These are phyloP conservation scores for Alternaria gansuensis DNA, from an alignment of 2,329 filamentous ascomycete species.

Conservation along the genomic window DNA sequence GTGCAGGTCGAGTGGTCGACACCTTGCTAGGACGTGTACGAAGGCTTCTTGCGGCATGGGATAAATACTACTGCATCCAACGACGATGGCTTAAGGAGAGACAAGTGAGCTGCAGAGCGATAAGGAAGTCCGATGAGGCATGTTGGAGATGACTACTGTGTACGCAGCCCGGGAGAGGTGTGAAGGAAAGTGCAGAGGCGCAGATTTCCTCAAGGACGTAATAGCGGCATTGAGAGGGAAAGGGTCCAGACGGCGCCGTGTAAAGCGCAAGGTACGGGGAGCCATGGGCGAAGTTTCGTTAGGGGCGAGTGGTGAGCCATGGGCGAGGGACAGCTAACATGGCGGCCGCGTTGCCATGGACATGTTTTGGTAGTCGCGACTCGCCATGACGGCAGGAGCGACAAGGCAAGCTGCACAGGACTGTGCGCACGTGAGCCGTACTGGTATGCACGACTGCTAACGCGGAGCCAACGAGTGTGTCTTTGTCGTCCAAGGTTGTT, in stretches of 20 bases:
- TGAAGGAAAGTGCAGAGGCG: conserved; percentile 36
- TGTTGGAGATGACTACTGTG: conserved; percentile 21
- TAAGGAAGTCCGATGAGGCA: conserved; percentile 22
- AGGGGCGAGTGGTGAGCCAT: conserved; percentile 17
- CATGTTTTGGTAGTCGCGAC: conserved; percentile 20
- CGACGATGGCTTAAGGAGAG: conserved; percentile 43
- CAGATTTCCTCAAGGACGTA: conserved; percentile 12
- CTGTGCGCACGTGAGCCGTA: background rate
- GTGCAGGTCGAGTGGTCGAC: conserved; percentile 23
- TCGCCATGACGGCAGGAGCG: conserved; percentile 23
- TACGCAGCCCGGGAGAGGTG: conserved; percentile 25
- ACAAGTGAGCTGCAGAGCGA: conserved; percentile 27
- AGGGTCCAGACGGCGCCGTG: conserved; percentile 29
- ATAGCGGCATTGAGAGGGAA: conserved; percentile 24
- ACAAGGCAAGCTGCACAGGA: background rate
- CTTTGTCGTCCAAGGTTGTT: background rate
- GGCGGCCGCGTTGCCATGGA: conserved; percentile 20
- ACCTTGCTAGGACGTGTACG: conserved; percentile 36
- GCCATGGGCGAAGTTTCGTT: conserved; percentile 18
- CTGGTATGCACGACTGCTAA: background rate
- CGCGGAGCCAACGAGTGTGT: background rate
- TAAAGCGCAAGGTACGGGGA: conserved; percentile 26
- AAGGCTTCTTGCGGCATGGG: conserved; percentile 44
- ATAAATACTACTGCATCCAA: conserved; percentile 51
- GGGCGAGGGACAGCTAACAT: conserved; percentile 6